phyloP scores from a whole-genome alignment of 345 rosid species.

The Citrus maxima region DNA sequence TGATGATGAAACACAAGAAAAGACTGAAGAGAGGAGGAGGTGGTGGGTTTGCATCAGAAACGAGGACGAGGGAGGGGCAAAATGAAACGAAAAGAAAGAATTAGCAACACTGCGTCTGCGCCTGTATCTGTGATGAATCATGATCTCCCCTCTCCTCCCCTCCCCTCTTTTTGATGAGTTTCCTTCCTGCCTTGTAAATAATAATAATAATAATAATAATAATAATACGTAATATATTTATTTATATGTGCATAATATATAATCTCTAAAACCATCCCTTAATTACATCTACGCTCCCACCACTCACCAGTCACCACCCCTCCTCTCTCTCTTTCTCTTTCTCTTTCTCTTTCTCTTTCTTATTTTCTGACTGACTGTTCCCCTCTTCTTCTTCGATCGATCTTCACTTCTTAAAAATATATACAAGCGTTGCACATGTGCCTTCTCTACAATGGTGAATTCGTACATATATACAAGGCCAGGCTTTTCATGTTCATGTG shows the following conservation, averaged over 20 bases:
- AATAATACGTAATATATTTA: not conserved
- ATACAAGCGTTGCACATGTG: not conserved
- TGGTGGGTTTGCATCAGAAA: slow-evolving; percentile 24
- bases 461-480: too few species aligned
- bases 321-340: slow-evolving; percentile 28
- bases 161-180: slow-evolving; percentile 19
- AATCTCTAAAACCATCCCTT: slow-evolving; percentile 14
- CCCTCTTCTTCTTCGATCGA: not conserved
- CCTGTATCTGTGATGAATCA: too few species aligned
- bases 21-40: slow-evolving; percentile 14
- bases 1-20: slow-evolving; percentile 15
- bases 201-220: not conserved
- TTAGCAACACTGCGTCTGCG: slow-evolving; percentile 14
- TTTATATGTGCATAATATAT: slow-evolving; percentile 24
- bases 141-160: too few species aligned
- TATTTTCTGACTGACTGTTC: slow-evolving; percentile 38
- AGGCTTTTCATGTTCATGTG: slow-evolving; percentile 37
- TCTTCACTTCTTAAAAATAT: too few species aligned
- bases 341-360: slow-evolving; percentile 26
- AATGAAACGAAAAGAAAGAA: slow-evolving; percentile 9
- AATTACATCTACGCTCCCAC: slow-evolving; percentile 25
- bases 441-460: not conserved
- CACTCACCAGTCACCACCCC: slow-evolving; percentile 9
- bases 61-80: slow-evolving; percentile 17
- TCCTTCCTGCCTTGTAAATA: slow-evolving; percentile 22